These are phyloP conservation scores for Lecanoromycetidae sp. DNA, from an alignment of 2,329 filamentous ascomycete genomes.

Conservation along the genomic window DNA sequence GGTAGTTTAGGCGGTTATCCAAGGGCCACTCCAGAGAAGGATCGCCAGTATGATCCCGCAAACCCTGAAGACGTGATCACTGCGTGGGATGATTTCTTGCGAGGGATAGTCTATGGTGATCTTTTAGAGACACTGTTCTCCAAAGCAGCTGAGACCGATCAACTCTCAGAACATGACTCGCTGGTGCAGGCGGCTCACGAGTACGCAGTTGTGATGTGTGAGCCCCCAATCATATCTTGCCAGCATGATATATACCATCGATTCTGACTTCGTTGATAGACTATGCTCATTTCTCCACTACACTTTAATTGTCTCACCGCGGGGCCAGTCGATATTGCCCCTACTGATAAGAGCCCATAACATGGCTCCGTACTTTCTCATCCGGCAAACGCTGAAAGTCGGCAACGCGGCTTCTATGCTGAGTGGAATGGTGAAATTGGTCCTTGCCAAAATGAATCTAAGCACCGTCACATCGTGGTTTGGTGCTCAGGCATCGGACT, in stretches of 20 bases:
- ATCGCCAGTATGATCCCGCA: constrained; percentile 42
- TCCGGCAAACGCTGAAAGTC: constrained; percentile 61
- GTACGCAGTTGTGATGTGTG: constrained; percentile 59
- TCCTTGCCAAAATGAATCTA: constrained; percentile 67
- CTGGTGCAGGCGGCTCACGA: constrained; percentile 54
- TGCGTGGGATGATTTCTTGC: constrained; percentile 56
- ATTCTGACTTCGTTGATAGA: too few species aligned
- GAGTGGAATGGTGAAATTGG: constrained; percentile 56
- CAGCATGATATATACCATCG: too few species aligned
- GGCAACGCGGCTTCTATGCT: constrained; percentile 77
- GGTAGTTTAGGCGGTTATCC: constrained; percentile 53
- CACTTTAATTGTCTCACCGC: constrained; percentile 58
- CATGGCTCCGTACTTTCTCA: constrained; percentile 57
- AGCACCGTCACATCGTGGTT: constrained; percentile 68
- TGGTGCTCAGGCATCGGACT: constrained; percentile 57
- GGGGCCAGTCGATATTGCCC: constrained; percentile 62
- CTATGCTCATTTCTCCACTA: constrained; percentile 64
- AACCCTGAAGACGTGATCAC: constrained; percentile 48
- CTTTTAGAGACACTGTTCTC: constrained; percentile 54
- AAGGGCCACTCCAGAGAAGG: constrained; percentile 19
- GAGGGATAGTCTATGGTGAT: constrained; percentile 55
- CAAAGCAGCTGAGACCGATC: constrained; percentile 46
- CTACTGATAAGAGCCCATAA: constrained; percentile 58
- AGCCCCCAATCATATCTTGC: constrained; percentile 7
- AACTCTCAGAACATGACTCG: constrained; percentile 52